Base-by-base conservation (phyloP, 2,329 filamentous ascomycete species). In the Pyrenochaeta sp. region DNA sequence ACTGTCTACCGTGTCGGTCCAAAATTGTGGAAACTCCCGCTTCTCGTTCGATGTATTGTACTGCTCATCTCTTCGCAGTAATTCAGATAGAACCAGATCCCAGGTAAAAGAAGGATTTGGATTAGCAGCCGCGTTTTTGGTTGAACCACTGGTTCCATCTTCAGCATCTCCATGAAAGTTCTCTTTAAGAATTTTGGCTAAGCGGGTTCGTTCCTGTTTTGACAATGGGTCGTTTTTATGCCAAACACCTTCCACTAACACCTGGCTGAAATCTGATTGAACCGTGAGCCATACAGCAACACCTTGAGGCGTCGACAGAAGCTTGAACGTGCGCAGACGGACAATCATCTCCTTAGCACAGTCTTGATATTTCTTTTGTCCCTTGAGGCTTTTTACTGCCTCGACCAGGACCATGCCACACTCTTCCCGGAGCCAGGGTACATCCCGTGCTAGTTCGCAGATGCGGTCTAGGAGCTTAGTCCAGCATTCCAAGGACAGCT, bases 401-500 rank as follows among this genome's bases (percentile, higher is more conserved):
- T 90, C 84, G 30, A 88, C 86, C 18, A 96, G 77, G 34, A 94
- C 83, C 79, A 86, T 90, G 21, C 89, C 90, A 61, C 90, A 96
- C 67, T 96, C 89, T 61, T 93, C 86, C 48, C 90, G 83, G 55
- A 97, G 79, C 93, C 92, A 96, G 21, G 89, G 83, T 71, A 96
- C 95, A 72, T 89, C 89, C 59, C 84, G 82, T 27, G 88, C 85
- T 48, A 96, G 80, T 50, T 85, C 82, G 59, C 91, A 81, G 21
- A 96, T 75, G 39, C 89, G 75, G 40, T 87, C 81, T 34, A 96
- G 74, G n/a, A 96, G 77, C 41, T 79, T 76, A 31, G 78, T 76
- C 84, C 87, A 91, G 60, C 79, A 72, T 46, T 74, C 65, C 39
- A 75, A 80, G 4, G 81, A 75, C 13, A 77, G 72, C 22, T 83